phyloP scores from a whole-genome alignment of 352 stramenopile species.

The Pilasporangium apinafurcum region DNA sequence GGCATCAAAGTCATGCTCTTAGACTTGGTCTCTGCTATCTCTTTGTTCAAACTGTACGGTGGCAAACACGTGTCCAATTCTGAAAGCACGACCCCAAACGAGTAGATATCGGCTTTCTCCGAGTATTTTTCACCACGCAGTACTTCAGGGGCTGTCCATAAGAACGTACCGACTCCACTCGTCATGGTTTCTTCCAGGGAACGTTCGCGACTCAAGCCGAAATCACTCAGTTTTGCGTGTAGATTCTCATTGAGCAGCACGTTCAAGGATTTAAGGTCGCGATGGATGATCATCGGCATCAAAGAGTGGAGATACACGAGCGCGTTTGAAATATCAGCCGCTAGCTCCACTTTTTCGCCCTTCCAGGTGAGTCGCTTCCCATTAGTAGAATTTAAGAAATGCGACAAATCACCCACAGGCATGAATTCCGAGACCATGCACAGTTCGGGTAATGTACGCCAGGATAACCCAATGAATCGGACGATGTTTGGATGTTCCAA shows the following conservation, averaged over 20 bases:
- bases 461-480: slow-evolving; percentile 39
- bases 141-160: slow-evolving; percentile 43
- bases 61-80: slow-evolving; percentile 24
- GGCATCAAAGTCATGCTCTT: slow-evolving; percentile 21
- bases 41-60: slow-evolving; percentile 25
- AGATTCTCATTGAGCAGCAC: slow-evolving; percentile 34
- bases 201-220: slow-evolving; percentile 29
- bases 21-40: slow-evolving; percentile 2
- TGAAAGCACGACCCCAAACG: slow-evolving; percentile 25
- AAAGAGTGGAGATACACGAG: slow-evolving; percentile 51
- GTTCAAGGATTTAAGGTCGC: slow-evolving; percentile 43
- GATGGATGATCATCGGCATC: slow-evolving; percentile 29
- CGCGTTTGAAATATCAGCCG: slow-evolving; percentile 35
- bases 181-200: slow-evolving; percentile 39
- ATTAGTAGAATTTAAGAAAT: slow-evolving; percentile 23
- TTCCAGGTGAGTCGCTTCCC: slow-evolving; percentile 27
- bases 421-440: slow-evolving; percentile 45
- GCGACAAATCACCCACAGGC: slow-evolving; percentile 20
- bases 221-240: slow-evolving; percentile 42
- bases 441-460: slow-evolving; percentile 33
- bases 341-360: slow-evolving; percentile 29
- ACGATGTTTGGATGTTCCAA: slow-evolving; percentile 51
- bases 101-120: slow-evolving; percentile 27
- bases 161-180: slow-evolving; percentile 26
- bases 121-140: slow-evolving; percentile 42